A percentile compares a stretch with the other conserved stretches of the same genome.
Conservation (phyloP, 2,329 filamentous ascomycete species). For the Aspergillus carbonarius region DNA sequence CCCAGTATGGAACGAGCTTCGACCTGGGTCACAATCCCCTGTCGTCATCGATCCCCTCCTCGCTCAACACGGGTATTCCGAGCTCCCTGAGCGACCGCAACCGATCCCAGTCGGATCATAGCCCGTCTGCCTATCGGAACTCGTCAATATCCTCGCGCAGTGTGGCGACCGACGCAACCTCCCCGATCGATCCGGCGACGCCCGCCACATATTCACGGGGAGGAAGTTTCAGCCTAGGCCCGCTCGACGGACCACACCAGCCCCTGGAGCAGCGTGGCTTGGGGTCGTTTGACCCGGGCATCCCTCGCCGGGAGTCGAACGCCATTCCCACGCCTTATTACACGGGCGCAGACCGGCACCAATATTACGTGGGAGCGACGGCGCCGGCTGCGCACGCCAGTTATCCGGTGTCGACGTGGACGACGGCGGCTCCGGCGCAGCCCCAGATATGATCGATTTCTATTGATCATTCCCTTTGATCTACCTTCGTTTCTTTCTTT, state of each 20-base stretch:
- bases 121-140: constrained; percentile 40
- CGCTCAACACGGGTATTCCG: constrained; percentile 32
- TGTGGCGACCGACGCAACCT: constrained; percentile 39
- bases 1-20: constrained; percentile 36
- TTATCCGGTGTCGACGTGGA: constrained; percentile 40
- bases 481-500: constrained; percentile 12
- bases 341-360: constrained; percentile 30
- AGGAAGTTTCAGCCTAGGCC: constrained; percentile 37
- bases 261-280: constrained; percentile 35
- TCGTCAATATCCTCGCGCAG: constrained; percentile 41
- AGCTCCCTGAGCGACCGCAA: constrained; percentile 37
- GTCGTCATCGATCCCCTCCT: constrained; percentile 33
- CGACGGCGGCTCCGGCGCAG: constrained; percentile 39
- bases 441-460: constrained; percentile 37
- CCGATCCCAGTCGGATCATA: constrained; percentile 38
- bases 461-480: constrained; percentile 3
- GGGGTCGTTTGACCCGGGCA: constrained; percentile 31
- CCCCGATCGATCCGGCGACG: constrained; percentile 39
- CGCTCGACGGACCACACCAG: constrained; percentile 31
- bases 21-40: constrained; percentile 37
- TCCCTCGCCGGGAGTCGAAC: constrained; percentile 39
- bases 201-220: constrained; percentile 37
- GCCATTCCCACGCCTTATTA: constrained; percentile 38
- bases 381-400: constrained; percentile 30
- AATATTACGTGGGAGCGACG: constrained; percentile 34